Evolutionary conservation across 805 yeast genomes (phyloP).

Genomic region (Maudiozyma serrabonitensis): DNA sequence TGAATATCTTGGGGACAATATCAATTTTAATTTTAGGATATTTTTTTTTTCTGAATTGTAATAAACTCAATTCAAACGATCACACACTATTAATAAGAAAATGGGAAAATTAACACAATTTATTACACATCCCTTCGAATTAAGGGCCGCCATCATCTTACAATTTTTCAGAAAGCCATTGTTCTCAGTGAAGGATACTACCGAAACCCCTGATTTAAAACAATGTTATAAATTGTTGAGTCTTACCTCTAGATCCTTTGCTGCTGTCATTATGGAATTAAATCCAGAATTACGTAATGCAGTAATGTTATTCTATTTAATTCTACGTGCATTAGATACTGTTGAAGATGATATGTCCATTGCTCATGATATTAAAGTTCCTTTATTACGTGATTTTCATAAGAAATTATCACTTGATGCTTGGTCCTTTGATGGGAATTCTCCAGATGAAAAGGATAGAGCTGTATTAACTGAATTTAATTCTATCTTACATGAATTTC

Average conservation of each 20-base stretch:
- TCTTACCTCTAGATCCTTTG: conserved; percentile 80
- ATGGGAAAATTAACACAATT: conserved; percentile 59
- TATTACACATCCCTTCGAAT: conserved; percentile 59
- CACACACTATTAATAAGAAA: neutral
- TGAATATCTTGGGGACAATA: too few species aligned
- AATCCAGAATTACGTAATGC: conserved; percentile 82
- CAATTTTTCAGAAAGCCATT: conserved; percentile 43
- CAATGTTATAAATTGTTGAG: conserved; percentile 61
- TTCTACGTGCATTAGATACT: conserved; percentile 87
- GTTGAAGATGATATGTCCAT: conserved; percentile 93
- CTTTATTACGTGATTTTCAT: conserved; percentile 61
- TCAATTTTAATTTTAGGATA: too few species aligned
- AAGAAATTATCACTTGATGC: conserved; percentile 50
- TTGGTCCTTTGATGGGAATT: conserved; percentile 75
- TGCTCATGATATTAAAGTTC: conserved; percentile 59
- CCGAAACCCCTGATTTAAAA: conserved; percentile 37
- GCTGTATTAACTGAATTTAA: conserved; percentile 74
- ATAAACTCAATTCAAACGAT: neutral
- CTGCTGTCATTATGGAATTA: conserved; percentile 84
- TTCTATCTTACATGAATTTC: conserved; percentile 57
- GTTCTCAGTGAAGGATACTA: conserved; percentile 38
- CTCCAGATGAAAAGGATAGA: conserved; percentile 73
- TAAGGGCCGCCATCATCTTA: conserved; percentile 57
- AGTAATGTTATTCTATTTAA: conserved; percentile 73
- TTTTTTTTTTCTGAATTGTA: too few species aligned